phyloP scores from a whole-genome alignment of 1,284 basidiomycete species.

The Sporisorium exsertum region DNA sequence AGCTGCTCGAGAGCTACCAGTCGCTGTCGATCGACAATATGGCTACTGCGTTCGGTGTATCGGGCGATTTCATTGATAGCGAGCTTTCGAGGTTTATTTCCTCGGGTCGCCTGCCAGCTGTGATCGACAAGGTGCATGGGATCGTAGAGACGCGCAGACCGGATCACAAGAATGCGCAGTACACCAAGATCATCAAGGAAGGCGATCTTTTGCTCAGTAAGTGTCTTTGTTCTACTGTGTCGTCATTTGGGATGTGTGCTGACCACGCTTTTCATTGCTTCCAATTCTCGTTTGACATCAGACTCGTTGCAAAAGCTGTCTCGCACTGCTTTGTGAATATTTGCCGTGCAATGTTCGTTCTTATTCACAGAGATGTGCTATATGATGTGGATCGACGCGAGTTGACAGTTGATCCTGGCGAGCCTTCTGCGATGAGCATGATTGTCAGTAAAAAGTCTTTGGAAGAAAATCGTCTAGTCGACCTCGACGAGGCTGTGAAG shows the following conservation, averaged over 20 bases:
- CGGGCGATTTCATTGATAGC: conserved; percentile 83
- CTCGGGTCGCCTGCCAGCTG: conserved; percentile 85
- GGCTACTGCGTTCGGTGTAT: conserved; percentile 88
- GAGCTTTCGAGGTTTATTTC: conserved; percentile 95
- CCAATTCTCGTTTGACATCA: too few relatives aligned
- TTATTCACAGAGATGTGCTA: not conserved
- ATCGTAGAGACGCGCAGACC: conserved; percentile 94
- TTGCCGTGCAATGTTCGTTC: not conserved
- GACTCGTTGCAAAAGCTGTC: conserved; percentile 68
- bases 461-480: conserved; percentile 22
- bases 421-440: not conserved
- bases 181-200: conserved; percentile 87
- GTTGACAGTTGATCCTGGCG: not conserved
- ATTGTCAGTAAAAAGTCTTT: not conserved
- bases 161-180: conserved; percentile 84
- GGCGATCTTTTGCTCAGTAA: conserved; percentile 84
- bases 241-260: not conserved
- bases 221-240: conserved; percentile 6
- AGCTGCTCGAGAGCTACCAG: conserved; percentile 90
- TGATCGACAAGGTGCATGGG: conserved; percentile 89
- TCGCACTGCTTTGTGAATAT: conserved; percentile 63
- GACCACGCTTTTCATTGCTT: not conserved
- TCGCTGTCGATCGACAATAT: conserved; percentile 90
- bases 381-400: not conserved
- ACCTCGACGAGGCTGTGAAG: conserved; percentile 48